These are phyloP conservation scores for Colletotrichum sp. DNA, from an alignment of 2,329 filamentous ascomycete genomes.

Conservation along the genomic window DNA sequence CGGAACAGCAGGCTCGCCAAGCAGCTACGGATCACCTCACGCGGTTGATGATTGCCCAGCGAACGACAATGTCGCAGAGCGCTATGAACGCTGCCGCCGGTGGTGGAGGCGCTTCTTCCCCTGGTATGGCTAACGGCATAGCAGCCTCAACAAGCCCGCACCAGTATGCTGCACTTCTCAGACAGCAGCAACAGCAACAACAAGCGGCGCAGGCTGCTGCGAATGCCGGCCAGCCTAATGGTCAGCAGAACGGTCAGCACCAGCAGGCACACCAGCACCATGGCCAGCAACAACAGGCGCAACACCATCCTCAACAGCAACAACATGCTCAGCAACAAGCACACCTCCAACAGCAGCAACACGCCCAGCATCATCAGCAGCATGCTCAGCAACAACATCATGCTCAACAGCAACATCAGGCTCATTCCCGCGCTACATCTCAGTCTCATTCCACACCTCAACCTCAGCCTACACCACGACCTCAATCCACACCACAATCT, in stretches of 20 bases:
- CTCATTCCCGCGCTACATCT: neutral
- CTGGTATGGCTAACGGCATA: constrained; percentile 54
- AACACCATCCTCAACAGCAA: constrained; percentile 15
- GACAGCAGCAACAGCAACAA: constrained; percentile 60
- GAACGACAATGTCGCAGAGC: constrained; percentile 46
- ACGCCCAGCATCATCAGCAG: constrained; percentile 19
- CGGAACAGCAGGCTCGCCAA: constrained; percentile 54
- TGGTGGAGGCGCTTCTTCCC: constrained; percentile 32
- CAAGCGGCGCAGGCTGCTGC: constrained; percentile 37
- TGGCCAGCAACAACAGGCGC: constrained; percentile 19
- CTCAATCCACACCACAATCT: constrained; percentile 4
- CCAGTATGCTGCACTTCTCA: constrained; percentile 63
- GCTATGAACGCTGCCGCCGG: constrained; percentile 63
- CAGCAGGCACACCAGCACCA: constrained; percentile 21
- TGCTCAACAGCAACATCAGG: constrained; percentile 3
- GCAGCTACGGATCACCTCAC: constrained; percentile 57
- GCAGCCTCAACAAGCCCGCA: constrained; percentile 58
- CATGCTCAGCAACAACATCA: neutral
- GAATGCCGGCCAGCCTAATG: constrained; percentile 24
- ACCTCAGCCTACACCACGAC: constrained; percentile 12
- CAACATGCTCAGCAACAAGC: constrained; percentile 9
- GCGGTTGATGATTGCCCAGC: constrained; percentile 52
- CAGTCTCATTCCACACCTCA: neutral
- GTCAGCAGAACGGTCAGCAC: constrained; percentile 20
- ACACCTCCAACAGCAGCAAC: constrained; percentile 11